A percentile compares a stretch with the other conserved stretches of the same genome.
Evolutionary conservation across 169 alveolate species (phyloP).

Genomic region (Plasmodium malariae): DNA sequence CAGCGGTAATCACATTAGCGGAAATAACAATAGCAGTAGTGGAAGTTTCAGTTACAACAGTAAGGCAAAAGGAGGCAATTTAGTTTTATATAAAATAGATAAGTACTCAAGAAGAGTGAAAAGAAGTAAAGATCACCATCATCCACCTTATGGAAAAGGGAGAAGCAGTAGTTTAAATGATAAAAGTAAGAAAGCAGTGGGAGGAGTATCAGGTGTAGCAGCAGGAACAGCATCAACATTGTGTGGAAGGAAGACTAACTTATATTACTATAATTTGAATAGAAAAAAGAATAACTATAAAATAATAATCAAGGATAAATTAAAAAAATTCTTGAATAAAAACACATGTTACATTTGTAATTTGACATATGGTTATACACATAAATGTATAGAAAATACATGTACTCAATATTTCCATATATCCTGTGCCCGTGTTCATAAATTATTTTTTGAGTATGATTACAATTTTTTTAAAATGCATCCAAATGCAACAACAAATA

Average conservation of each 20-base stretch:
- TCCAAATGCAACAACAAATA: conserved; percentile 16
- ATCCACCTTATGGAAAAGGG: background rate
- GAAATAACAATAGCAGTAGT: background rate
- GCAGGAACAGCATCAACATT: too few relatives aligned
- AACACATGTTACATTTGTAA: conserved; percentile 64
- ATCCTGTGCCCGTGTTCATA: conserved; percentile 58
- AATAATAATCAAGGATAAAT: conserved; percentile 63
- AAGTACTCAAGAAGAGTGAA: background rate
- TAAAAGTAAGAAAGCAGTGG: background rate
- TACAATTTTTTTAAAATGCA: conserved; percentile 51
- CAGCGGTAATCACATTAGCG: too few relatives aligned
- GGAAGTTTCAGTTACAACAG: background rate
- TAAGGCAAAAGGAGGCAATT: background rate
- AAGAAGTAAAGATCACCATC: conserved; percentile 22
- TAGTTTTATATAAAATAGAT: background rate
- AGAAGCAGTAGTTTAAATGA: background rate
- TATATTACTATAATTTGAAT: conserved; percentile 31
- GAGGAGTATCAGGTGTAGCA: background rate
- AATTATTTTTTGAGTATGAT: conserved; percentile 66
- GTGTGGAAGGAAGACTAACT: background rate
- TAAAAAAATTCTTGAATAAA: conserved; percentile 51
- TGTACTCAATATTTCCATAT: conserved; percentile 65
- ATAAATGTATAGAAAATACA: conserved; percentile 52
- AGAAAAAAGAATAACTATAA: conserved; percentile 53
- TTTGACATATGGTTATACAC: conserved; percentile 71